phyloP scores from a whole-genome alignment of 2,329 filamentous ascomycete genomes.

The Fusarium equiseti region DNA sequence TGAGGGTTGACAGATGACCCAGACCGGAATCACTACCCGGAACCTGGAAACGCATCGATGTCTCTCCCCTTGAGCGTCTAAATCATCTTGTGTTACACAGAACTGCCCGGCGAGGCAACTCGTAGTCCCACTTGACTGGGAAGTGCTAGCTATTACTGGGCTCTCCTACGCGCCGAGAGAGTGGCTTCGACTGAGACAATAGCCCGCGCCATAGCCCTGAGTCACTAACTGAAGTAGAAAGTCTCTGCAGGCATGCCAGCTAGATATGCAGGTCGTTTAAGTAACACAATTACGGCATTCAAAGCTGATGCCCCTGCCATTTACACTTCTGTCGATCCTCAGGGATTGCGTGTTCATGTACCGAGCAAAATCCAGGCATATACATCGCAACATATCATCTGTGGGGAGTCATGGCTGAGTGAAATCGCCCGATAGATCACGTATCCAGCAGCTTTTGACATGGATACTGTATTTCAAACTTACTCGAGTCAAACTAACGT shows the following conservation, averaged over 20 bases:
- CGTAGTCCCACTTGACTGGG: background rate
- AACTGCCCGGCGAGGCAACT: background rate
- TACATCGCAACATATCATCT: background rate
- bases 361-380: background rate
- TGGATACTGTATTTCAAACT: background rate
- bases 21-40: background rate
- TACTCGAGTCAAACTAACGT: background rate
- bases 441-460: background rate
- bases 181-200: conserved; percentile 34
- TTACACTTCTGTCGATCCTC: conserved; percentile 9
- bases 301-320: conserved; percentile 10
- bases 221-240: conserved; percentile 14
- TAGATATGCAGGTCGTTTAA: background rate
- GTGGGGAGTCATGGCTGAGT: background rate
- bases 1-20: conserved; percentile 14
- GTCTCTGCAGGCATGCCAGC: conserved; percentile 3
- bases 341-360: background rate
- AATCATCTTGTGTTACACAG: background rate
- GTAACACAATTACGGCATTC: background rate
- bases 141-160: background rate
- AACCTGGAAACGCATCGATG: background rate
- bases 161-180: conserved; percentile 7
- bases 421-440: background rate
- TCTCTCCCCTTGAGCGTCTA: background rate
- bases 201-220: conserved; percentile 16